Conservation (phyloP, 148 eudicot species). For the Mesembryanthemum crystallinum region DNA sequence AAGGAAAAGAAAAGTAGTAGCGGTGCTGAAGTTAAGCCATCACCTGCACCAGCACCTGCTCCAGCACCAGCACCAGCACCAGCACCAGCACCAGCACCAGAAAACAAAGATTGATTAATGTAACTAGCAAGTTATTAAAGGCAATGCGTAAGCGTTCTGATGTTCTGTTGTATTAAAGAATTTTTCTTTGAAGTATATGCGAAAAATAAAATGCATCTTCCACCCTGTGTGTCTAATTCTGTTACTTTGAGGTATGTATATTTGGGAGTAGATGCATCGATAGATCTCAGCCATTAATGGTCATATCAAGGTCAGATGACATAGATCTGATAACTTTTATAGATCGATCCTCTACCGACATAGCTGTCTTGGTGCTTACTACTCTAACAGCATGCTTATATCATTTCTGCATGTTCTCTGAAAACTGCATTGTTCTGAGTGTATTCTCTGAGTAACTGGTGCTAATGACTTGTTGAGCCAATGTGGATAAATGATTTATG, state of each 20-base stretch:
- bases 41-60: slow-evolving; percentile 5
- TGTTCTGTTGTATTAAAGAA: not conserved
- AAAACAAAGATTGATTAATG: slow-evolving; percentile 13
- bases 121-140: not conserved
- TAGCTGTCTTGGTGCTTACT: too few species aligned
- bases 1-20: slow-evolving; percentile 21
- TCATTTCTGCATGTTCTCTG: too few species aligned
- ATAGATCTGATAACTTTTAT: not conserved
- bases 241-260: not conserved
- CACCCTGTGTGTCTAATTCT: not conserved
- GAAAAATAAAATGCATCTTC: not conserved
- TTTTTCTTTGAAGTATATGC: not conserved
- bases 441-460: not conserved
- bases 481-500: too few species aligned
- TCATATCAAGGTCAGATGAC: not conserved
- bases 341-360: too few species aligned
- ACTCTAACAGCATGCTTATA: too few species aligned
- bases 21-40: slow-evolving; percentile 26
- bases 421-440: not conserved
- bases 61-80: not conserved
- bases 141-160: slow-evolving; percentile 24
- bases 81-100: slow-evolving; percentile 9
- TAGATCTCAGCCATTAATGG: not conserved
- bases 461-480: too few species aligned
- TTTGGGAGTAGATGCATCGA: not conserved